Base-by-base conservation (phyloP, 2,329 filamentous ascomycete species). In the Neofusicoccum umdonicola region DNA sequence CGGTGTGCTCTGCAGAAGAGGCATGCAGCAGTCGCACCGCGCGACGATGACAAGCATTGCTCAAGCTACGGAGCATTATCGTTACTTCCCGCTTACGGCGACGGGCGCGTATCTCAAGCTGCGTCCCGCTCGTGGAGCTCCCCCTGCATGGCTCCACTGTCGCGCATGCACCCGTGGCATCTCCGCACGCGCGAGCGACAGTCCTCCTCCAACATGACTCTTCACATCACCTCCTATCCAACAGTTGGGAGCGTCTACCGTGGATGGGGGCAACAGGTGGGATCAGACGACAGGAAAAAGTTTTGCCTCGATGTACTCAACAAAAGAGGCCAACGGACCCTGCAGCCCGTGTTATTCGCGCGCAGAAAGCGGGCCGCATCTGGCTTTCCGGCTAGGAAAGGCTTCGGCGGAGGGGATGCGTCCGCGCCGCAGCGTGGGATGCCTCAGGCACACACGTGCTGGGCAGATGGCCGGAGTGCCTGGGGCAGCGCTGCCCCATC, bases 141-240 rank as follows among this genome's bases (percentile, higher is more conserved):
- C 56, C 56, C 56, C 56, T 60, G 56, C 56, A 39, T 60, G 35
- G 56, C 56, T 60, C 56, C 56, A 60, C 56, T 47, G 56, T 60
- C 41, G 56, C 27, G 41, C 56, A 37, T 60, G 56, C 56, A 47
- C 56, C 56, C 27, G 27, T 31, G 27, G 27, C 27, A 45, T 15
- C 54, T 58, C 54, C 54, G 41, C 54, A 58, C 22, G 54, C n/a
- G 22, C 35, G 52, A 42, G 52, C n/a, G 50, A 22, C 22, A 15
- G 47, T 22, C 22, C 27, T 45, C 34, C 22, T 58, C 54, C 39
- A 58, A 17, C 54, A 34, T 45, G 9, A 37, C 41, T 47, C 56
- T 19, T 41, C 42, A 12, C 13, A 45, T 11, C 39, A 58, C 22
- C 54, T 58, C 41, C 41, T 41, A 17, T 22, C 39, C 37, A 45